Conservation (phyloP, 83 land plant species). For the Picea engelmannii region DNA sequence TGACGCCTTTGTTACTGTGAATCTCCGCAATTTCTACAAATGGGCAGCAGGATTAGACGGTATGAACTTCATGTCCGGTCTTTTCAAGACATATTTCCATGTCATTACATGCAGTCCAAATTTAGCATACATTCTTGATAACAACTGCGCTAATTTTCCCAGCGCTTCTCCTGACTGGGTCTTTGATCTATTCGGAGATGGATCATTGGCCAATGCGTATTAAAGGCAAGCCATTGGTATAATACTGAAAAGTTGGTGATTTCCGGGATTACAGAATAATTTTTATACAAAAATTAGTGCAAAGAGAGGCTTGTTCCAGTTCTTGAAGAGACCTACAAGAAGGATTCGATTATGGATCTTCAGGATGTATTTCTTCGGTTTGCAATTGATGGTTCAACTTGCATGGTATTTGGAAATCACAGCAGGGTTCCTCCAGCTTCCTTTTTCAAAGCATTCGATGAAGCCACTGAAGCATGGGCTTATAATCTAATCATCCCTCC, state of each 20-base stretch:
- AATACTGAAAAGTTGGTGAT: constrained; percentile 18
- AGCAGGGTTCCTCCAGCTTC: constrained; percentile 6
- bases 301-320: constrained; percentile 17
- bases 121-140: too few species aligned
- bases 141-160: too few species aligned
- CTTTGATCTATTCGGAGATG: too few species aligned
- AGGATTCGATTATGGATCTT: background rate
- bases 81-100: too few species aligned
- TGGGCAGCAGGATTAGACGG: too few species aligned
- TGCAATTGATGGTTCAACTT: constrained; percentile 25
- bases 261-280: constrained; percentile 16
- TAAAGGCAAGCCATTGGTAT: constrained; percentile 15
- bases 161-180: too few species aligned
- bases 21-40: too few species aligned
- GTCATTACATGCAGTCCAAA: too few species aligned
- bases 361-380: constrained; percentile 30
- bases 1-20: too few species aligned
- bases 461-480: background rate
- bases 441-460: background rate
- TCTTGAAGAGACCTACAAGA: background rate
- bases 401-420: constrained; percentile 22
- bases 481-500: background rate
- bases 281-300: background rate
- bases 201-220: too few species aligned
- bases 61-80: too few species aligned